phyloP scores from a whole-genome alignment of 179 eudicot species.

The Beta macrorhiza region DNA sequence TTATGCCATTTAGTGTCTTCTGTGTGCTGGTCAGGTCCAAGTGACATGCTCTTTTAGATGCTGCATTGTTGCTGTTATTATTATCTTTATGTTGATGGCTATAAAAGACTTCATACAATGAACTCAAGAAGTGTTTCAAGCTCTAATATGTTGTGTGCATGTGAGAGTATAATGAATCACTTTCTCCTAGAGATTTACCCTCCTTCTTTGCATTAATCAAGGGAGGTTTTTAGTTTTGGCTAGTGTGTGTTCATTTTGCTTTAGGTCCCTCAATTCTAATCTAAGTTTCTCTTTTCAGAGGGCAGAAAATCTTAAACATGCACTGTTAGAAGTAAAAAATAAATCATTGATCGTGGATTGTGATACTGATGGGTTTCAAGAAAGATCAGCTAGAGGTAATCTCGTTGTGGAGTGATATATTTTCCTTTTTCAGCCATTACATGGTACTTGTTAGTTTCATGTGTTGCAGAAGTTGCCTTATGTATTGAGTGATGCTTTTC shows the following conservation, averaged over 20 bases:
- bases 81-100: not conserved
- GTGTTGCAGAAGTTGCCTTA: not conserved
- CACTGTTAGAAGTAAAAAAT: constrained; percentile 31
- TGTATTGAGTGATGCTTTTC: constrained; percentile 2
- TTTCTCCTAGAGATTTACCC: not conserved
- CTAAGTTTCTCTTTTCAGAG: constrained; percentile 39
- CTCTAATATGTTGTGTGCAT: too few species aligned
- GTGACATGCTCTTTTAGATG: too few species aligned
- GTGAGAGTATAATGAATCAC: not conserved
- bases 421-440: constrained; percentile 6
- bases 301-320: constrained; percentile 45
- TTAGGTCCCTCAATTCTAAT: constrained; percentile 10
- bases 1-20: not conserved
- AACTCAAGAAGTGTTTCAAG: not conserved
- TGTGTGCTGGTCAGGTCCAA: not conserved
- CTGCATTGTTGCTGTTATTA: too few species aligned
- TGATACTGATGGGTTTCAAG: constrained; percentile 27
- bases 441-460: constrained; percentile 2
- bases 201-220: constrained; percentile 7
- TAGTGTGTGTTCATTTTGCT: constrained; percentile 14
- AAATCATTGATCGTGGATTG: constrained; percentile 24
- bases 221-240: not conserved
- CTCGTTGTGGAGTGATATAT: not conserved
- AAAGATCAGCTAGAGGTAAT: constrained; percentile 33
- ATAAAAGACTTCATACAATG: not conserved